Evolutionary conservation across 768 basidiomycete genomes (phyloP).

Genomic region (Cyclocybe aegerita): DNA sequence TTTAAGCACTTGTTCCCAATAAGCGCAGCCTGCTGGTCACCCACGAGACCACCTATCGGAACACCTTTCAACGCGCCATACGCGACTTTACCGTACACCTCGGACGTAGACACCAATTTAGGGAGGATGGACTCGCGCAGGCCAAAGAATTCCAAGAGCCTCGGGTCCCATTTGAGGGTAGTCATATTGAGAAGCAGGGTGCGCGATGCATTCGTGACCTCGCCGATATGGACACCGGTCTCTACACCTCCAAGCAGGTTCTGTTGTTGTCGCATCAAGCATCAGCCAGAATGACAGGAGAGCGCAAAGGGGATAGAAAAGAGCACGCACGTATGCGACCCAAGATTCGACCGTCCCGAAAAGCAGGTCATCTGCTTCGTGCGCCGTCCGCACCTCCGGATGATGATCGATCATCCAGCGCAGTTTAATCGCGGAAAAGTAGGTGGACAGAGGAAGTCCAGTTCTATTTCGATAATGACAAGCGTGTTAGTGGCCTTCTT

Average conservation of each 20-base stretch:
- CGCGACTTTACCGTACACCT: constrained; percentile 83
- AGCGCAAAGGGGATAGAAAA: constrained; percentile 2
- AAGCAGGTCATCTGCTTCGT: constrained; percentile 75
- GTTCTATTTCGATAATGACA: constrained; percentile 49
- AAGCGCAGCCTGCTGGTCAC: constrained; percentile 98
- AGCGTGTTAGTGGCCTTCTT: constrained; percentile 7
- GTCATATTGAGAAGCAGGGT: constrained; percentile 87
- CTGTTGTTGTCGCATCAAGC: constrained; percentile 31
- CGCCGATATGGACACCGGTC: constrained; percentile 77
- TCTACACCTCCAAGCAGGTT: constrained; percentile 80
- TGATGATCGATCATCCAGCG: constrained; percentile 96
- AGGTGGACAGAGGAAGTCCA: constrained; percentile 93
- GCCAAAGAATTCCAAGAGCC: constrained; percentile 84
- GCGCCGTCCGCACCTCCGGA: constrained; percentile 71
- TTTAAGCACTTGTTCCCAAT: constrained; percentile 93
- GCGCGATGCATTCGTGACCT: constrained; percentile 95
- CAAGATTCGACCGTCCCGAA: constrained; percentile 98
- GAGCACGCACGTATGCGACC: constrained; percentile 79
- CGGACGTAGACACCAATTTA: constrained; percentile 84
- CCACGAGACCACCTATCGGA: constrained; percentile 89
- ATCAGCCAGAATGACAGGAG: constrained; percentile 11
- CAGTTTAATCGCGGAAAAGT: constrained; percentile 96
- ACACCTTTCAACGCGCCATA: constrained; percentile 69
- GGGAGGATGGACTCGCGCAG: constrained; percentile 79
- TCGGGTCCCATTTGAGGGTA: constrained; percentile 81